Evolutionary conservation across 352 stramenopile genomes (phyloP).

Genomic region (Phytopythium chamaehyphon): DNA sequence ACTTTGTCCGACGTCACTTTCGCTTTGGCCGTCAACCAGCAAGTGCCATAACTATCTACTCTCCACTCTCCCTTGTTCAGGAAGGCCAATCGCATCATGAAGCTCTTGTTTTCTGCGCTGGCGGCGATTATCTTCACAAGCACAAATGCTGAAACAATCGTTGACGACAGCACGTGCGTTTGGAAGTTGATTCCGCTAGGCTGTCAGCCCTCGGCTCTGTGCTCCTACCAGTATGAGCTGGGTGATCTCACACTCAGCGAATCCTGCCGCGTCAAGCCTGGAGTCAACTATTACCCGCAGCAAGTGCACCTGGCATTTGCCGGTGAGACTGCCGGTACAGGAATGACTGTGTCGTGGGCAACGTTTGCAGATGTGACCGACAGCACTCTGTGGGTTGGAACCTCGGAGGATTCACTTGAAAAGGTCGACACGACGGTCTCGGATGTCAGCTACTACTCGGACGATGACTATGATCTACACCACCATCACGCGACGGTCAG

Average conservation of each 20-base stretch:
- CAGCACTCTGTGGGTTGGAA: constrained; percentile 42
- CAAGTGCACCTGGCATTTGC: constrained; percentile 59
- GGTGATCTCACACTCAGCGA: constrained; percentile 38
- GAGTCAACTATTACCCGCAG: constrained; percentile 43
- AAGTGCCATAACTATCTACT: too few species aligned
- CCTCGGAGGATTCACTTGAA: constrained; percentile 17
- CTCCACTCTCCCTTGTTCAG: too few species aligned
- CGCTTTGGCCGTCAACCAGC: background rate
- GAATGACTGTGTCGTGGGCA: constrained; percentile 60
- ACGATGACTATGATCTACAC: constrained; percentile 40
- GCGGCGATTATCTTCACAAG: background rate
- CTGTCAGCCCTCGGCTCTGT: constrained; percentile 24
- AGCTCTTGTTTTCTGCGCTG: background rate
- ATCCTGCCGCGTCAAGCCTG: constrained; percentile 35
- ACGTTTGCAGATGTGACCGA: constrained; percentile 39
- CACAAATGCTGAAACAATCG: constrained; percentile 11
- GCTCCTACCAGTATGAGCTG: constrained; percentile 32
- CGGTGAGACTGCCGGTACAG: constrained; percentile 32
- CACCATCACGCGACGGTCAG: constrained; percentile 33
- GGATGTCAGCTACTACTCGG: constrained; percentile 41
- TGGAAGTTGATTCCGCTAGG: constrained; percentile 13
- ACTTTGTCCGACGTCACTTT: too few species aligned
- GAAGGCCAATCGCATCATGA: background rate
- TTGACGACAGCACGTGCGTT: constrained; percentile 32
- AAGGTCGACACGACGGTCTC: constrained; percentile 17